Evolutionary conservation across 768 basidiomycete genomes (phyloP).

Genomic region (Mycena filopes): DNA sequence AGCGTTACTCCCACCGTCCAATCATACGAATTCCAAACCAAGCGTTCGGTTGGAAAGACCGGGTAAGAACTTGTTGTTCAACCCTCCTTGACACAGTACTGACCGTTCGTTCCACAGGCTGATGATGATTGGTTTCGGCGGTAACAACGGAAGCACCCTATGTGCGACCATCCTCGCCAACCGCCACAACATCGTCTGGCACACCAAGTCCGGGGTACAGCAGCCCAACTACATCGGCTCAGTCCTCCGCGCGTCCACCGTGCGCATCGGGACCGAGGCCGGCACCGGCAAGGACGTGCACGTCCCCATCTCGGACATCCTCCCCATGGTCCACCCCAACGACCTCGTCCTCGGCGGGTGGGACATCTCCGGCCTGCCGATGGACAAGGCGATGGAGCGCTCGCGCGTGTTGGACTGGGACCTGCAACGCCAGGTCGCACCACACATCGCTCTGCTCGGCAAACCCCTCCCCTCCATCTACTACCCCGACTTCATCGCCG

Average conservation of each 20-base stretch:
- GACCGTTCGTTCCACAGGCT: constrained; percentile 63
- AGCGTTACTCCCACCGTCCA: constrained; percentile 83
- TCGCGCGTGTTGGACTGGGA: constrained; percentile 96
- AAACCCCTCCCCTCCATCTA: constrained; percentile 94
- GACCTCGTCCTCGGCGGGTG: constrained; percentile 98
- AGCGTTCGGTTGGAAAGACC: constrained; percentile 86
- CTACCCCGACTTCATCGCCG: constrained; percentile 97
- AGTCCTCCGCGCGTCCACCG: constrained; percentile 94
- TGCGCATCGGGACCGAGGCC: constrained; percentile 88
- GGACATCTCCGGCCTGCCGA: constrained; percentile 89
- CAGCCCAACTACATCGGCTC: constrained; percentile 99
- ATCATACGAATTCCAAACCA: constrained; percentile 91
- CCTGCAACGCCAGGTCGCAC: constrained; percentile 93
- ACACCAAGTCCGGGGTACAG: constrained; percentile 90
- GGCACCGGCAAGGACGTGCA: constrained; percentile 89
- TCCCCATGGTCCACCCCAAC: constrained; percentile 98
- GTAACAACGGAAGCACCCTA: constrained; percentile 96
- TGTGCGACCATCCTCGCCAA: constrained; percentile 96
- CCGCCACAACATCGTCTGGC: constrained; percentile 92
- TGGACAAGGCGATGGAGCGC: constrained; percentile 95
- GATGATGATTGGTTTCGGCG: constrained; percentile 96
- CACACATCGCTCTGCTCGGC: constrained; percentile 82
- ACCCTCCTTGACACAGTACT: constrained; percentile 2
- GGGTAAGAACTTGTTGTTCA: constrained; percentile 73
- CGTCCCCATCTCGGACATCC: constrained; percentile 90